A percentile compares a stretch with the other conserved stretches of the same genome.
Conservation (phyloP, 768 basidiomycete genomes). For the Pleurotus cornucopiae region DNA sequence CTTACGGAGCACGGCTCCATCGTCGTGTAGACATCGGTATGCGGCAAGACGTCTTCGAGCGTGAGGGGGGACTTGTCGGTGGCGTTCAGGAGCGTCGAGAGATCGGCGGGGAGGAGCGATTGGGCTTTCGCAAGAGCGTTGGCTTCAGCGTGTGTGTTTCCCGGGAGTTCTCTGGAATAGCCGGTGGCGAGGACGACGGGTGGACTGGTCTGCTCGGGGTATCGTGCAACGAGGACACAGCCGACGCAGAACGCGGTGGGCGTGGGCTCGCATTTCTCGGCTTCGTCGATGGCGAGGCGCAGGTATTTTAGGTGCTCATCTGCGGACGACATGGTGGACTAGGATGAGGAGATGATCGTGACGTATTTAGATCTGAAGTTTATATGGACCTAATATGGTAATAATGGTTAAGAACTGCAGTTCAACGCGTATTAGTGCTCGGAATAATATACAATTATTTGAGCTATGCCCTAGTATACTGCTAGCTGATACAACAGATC, state of each 20-base stretch:
- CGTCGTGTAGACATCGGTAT: constrained; percentile 85
- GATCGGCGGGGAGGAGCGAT: constrained; percentile 35
- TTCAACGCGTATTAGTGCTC: background rate
- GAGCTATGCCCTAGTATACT: background rate
- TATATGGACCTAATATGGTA: background rate
- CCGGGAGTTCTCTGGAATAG: constrained; percentile 85
- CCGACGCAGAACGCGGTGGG: constrained; percentile 91
- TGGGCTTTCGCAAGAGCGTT: constrained; percentile 80
- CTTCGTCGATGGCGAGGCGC: constrained; percentile 64
- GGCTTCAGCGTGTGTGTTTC: constrained; percentile 97
- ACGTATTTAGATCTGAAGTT: background rate
- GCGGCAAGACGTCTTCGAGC: constrained; percentile 47
- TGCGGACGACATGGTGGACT: background rate
- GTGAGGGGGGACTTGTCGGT: constrained; percentile 19
- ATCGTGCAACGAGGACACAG: constrained; percentile 60
- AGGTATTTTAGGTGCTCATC: constrained; percentile 40
- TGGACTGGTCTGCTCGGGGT: constrained; percentile 28
- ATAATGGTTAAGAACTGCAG: background rate
- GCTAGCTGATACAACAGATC: no score
- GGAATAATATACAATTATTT: background rate
- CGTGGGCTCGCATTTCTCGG: constrained; percentile 62
- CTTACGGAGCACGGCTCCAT: constrained; percentile 94
- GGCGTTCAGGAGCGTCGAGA: constrained; percentile 37
- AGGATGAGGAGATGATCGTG: background rate
- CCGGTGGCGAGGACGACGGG: constrained; percentile 70